Evolutionary conservation across 495 filamentous ascomycete species (phyloP).

Genomic region (Immersiella caudata): DNA sequence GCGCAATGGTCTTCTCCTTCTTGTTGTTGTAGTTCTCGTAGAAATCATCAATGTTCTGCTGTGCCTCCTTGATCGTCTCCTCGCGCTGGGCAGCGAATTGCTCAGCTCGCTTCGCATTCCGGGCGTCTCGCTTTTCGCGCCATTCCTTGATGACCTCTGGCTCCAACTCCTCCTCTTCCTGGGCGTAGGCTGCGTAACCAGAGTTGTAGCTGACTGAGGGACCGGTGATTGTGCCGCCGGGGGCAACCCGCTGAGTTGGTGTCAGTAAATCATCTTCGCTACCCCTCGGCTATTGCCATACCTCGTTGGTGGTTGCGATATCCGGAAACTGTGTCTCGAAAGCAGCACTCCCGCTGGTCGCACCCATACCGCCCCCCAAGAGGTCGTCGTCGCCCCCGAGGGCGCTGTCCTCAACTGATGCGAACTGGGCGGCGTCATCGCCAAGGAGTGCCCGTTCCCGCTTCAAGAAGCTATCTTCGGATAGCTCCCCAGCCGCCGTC

Average conservation of each 20-base stretch:
- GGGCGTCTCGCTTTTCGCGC: slow-evolving; percentile 83
- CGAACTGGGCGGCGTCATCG: slow-evolving; percentile 90
- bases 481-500: slow-evolving; percentile 44
- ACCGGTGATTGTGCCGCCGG: slow-evolving; percentile 85
- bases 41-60: slow-evolving; percentile 93
- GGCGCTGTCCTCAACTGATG: slow-evolving; percentile 72
- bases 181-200: slow-evolving; percentile 55
- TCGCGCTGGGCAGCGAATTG: slow-evolving; percentile 74
- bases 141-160: slow-evolving; percentile 87
- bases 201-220: slow-evolving; percentile 71
- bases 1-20: slow-evolving; percentile 84
- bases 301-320: slow-evolving; percentile 78
- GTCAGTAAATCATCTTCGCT: slow-evolving; percentile 27
- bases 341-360: slow-evolving; percentile 58
- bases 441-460: slow-evolving; percentile 87
- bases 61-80: slow-evolving; percentile 82
- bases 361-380: slow-evolving; percentile 63
- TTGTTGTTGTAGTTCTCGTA: slow-evolving; percentile 99
- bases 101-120: slow-evolving; percentile 74
- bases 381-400: slow-evolving; percentile 76
- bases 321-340: slow-evolving; percentile 91
- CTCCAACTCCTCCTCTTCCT: slow-evolving; percentile 82
- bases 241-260: slow-evolving; percentile 69
- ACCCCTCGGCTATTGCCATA: slow-evolving; percentile 42
- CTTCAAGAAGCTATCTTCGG: slow-evolving; percentile 79